phyloP scores from a whole-genome alignment of 352 stramenopile genomes.

The Phytophthora pistaciae region DNA sequence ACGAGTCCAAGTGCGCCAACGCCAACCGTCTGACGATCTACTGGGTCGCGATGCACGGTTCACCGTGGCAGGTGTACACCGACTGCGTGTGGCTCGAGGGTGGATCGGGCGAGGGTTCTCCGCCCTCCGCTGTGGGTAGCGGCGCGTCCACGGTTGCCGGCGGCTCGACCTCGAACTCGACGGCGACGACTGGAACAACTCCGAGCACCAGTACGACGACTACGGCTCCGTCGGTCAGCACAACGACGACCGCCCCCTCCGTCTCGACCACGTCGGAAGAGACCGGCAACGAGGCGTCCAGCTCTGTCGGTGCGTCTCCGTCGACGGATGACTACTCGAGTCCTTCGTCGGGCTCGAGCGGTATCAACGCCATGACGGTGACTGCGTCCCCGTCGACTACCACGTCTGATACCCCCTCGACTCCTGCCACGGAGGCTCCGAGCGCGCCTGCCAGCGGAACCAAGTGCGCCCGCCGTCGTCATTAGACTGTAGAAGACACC shows the following conservation, averaged over 20 bases:
- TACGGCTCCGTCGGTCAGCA: conserved; percentile 16
- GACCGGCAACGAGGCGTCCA: conserved; percentile 19
- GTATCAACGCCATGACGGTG: not conserved
- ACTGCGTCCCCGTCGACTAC: not conserved
- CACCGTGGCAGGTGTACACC: conserved; percentile 71
- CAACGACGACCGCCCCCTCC: conserved; percentile 2
- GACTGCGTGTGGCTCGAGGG: conserved; percentile 50
- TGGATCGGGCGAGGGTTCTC: conserved; percentile 26
- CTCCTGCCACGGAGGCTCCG: conserved; percentile 12
- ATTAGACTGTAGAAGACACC: conserved; percentile 18
- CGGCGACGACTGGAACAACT: conserved; percentile 12
- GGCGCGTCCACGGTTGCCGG: conserved; percentile 15
- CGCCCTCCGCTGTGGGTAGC: conserved; percentile 24
- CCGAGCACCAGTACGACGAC: conserved; percentile 7
- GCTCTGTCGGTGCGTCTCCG: conserved; percentile 1
- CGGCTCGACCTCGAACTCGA: conserved; percentile 14
- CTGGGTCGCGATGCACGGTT: conserved; percentile 65
- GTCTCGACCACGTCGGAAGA: conserved; percentile 13
- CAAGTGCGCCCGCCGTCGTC: conserved; percentile 35
- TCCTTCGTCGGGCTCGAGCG: not conserved
- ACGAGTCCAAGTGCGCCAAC: conserved; percentile 49
- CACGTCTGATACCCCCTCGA: not conserved
- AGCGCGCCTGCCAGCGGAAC: conserved; percentile 17
- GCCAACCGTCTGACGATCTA: conserved; percentile 60
- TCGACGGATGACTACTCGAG: not conserved